These are phyloP conservation scores for Phragmites australis DNA, from an alignment of 176 grass and related monocot species.

Conservation along the genomic window DNA sequence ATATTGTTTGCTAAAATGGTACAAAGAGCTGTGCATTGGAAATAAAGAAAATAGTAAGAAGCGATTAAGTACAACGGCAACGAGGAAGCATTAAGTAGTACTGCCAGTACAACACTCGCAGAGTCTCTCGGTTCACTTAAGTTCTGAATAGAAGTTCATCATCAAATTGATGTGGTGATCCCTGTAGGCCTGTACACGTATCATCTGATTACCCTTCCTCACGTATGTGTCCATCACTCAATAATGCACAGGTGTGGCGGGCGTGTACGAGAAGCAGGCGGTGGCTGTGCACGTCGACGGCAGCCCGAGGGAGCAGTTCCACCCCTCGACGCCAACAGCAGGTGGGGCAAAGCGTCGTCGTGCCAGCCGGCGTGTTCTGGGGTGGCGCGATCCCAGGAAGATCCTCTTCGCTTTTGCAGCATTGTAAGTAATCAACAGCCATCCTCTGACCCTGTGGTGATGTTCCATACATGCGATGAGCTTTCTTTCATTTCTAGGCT, in stretches of 20 bases:
- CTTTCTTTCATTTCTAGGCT: neutral
- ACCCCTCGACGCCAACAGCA: constrained; percentile 39
- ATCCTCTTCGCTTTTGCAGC: constrained; percentile 51
- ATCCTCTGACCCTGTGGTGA: neutral
- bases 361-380: constrained; percentile 5
- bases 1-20: neutral
- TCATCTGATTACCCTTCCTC: neutral
- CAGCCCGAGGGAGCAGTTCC: constrained; percentile 26
- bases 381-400: constrained; percentile 46
- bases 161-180: neutral
- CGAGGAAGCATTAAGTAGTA: too few species aligned
- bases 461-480: neutral
- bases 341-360: constrained; percentile 39
- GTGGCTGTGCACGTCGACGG: constrained; percentile 10
- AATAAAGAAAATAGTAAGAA: neutral
- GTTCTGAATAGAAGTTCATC: neutral
- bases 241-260: constrained; percentile 15
- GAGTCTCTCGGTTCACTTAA: neutral
- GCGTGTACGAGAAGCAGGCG: constrained; percentile 34
- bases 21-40: neutral
- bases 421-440: constrained; percentile 27
- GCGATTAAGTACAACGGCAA: neutral
- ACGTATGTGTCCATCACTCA: neutral
- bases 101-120: neutral
- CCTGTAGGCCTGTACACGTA: neutral